A percentile compares a stretch with the other conserved stretches of the same genome.
phyloP scores from a whole-genome alignment of 2,329 filamentous ascomycete genomes.

The Ceratocystis cubensis region DNA sequence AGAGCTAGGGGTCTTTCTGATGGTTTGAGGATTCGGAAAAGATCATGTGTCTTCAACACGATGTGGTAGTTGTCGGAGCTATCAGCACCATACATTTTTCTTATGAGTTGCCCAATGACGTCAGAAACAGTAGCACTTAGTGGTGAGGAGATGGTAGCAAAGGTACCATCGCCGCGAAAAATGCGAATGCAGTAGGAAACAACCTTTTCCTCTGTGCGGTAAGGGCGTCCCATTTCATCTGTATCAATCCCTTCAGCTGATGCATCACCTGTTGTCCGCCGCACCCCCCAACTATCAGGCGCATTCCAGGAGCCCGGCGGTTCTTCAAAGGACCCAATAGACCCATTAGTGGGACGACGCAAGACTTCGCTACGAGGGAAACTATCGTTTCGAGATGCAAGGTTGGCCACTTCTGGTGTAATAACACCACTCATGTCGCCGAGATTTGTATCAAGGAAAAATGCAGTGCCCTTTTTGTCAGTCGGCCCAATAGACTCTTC shows the following conservation, averaged over 20 bases:
- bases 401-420: slow-evolving; percentile 1
- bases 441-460: slow-evolving; percentile 75
- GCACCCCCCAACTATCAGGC: slow-evolving; percentile 93
- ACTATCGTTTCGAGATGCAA: not conserved
- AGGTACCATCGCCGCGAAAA: slow-evolving; percentile 86
- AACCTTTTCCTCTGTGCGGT: slow-evolving; percentile 47
- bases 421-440: slow-evolving; percentile 65
- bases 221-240: slow-evolving; percentile 26
- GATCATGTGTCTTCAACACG: slow-evolving; percentile 82
- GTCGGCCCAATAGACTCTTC: slow-evolving; percentile 50
- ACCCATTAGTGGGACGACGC: slow-evolving; percentile 11
- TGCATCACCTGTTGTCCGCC: slow-evolving; percentile 53
- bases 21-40: slow-evolving; percentile 66
- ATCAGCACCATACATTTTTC: slow-evolving; percentile 87
- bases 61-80: slow-evolving; percentile 91
- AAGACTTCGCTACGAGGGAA: slow-evolving; percentile 12
- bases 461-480: slow-evolving; percentile 51
- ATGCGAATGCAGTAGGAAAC: slow-evolving; percentile 84
- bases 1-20: slow-evolving; percentile 76
- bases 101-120: slow-evolving; percentile 77
- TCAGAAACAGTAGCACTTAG: slow-evolving; percentile 77
- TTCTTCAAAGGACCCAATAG: slow-evolving; percentile 22
- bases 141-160: slow-evolving; percentile 76
- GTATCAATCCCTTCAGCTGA: slow-evolving; percentile 54
- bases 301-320: slow-evolving; percentile 68